These are phyloP conservation scores for Pseudoturritis turrita DNA, from an alignment of 345 rosid genomes.

Conservation along the genomic window DNA sequence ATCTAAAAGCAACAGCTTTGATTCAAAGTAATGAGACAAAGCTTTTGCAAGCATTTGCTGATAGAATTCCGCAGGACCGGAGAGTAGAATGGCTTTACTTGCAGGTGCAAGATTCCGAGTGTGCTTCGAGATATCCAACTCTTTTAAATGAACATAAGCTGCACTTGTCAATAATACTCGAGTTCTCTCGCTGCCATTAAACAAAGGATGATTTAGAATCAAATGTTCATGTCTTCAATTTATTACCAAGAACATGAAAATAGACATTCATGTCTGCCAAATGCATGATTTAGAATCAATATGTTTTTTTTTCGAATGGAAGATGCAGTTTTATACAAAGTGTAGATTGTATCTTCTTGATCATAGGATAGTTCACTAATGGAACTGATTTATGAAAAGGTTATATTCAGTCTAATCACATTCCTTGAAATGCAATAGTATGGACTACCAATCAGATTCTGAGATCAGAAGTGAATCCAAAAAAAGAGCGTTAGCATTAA, in stretches of 20 bases:
- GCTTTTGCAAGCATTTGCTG: constrained; percentile 97
- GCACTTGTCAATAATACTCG: constrained; percentile 67
- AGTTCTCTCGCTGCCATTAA: constrained; percentile 63
- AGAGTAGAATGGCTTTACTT: constrained; percentile 79
- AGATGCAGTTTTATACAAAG: background rate
- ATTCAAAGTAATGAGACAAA: constrained; percentile 69
- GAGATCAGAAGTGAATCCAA: background rate
- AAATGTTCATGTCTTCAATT: no score
- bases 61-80: constrained; percentile 84
- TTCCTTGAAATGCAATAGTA: background rate
- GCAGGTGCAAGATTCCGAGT: constrained; percentile 92
- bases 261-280: background rate
- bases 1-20: constrained; percentile 81
- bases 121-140: constrained; percentile 73
- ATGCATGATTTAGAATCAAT: background rate
- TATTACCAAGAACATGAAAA: background rate
- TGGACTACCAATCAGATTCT: no score
- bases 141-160: constrained; percentile 80
- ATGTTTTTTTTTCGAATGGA: background rate
- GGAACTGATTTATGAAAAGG: background rate
- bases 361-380: background rate
- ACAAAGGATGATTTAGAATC: background rate
- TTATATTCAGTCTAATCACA: background rate
- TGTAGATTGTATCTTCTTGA: background rate
- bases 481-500: background rate